These are phyloP conservation scores for Boletus pseudo-olivaceus DNA, from an alignment of 768 basidiomycete species.

Conservation along the genomic window DNA sequence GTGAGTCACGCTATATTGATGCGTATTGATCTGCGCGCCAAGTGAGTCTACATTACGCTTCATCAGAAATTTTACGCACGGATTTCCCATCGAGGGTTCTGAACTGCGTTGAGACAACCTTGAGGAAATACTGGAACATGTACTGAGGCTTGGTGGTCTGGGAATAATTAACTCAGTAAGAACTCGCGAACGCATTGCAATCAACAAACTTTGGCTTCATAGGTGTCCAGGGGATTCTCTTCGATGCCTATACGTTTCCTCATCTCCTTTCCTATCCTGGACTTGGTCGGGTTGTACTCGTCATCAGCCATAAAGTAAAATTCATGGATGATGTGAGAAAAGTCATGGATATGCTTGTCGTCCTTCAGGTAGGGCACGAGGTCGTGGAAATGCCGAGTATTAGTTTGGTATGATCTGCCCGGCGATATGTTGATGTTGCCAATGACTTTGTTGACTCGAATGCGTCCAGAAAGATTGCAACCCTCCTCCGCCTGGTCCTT, in stretches of 20 bases:
- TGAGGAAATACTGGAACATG: conserved; percentile 99
- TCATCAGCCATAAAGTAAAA: conserved; percentile 80
- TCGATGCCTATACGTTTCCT: conserved; percentile 69
- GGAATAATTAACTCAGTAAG: background rate
- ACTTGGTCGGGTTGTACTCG: conserved; percentile 71
- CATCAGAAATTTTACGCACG: conserved; percentile 37
- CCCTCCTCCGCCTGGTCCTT: conserved; percentile 91
- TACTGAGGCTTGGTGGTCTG: conserved; percentile 79
- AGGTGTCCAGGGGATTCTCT: conserved; percentile 72
- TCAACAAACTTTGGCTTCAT: conserved; percentile 51
- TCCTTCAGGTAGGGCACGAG: conserved; percentile 93
- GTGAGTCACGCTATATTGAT: conserved; percentile 94
- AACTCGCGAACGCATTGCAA: background rate
- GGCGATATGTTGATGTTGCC: conserved; percentile 95
- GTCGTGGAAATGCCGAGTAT: conserved; percentile 74
- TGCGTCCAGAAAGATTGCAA: conserved; percentile 87
- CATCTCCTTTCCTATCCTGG: conserved; percentile 56
- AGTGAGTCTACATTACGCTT: conserved; percentile 3
- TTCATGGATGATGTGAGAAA: conserved; percentile 81
- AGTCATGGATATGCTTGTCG: conserved; percentile 87
- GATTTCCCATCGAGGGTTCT: conserved; percentile 71
- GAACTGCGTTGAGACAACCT: conserved; percentile 96
- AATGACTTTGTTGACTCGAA: conserved; percentile 95
- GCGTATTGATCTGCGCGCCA: conserved; percentile 63
- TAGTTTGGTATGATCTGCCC: conserved; percentile 91